These are phyloP conservation scores for Candida albicans DNA, from an alignment of 1,139 yeast genomes.

Conservation along the genomic window DNA sequence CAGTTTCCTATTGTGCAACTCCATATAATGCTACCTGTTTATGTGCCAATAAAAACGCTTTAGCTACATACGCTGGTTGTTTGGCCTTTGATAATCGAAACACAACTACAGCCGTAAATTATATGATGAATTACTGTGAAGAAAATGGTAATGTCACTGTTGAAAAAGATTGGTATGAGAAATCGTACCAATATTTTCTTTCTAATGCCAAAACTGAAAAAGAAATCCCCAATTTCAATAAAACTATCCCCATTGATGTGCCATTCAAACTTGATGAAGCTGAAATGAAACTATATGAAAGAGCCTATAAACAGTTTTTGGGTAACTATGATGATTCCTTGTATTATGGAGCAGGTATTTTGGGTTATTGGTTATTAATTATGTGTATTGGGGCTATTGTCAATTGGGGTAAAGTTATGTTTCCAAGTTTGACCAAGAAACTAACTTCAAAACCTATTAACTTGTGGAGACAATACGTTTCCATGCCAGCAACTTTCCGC, in stretches of 20 bases:
- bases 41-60: conserved; percentile 15
- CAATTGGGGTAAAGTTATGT: conserved; percentile 40
- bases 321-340: conserved; percentile 41
- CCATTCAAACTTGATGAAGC: conserved; percentile 25
- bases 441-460: conserved; percentile 26
- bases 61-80: conserved; percentile 22
- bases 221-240: conserved; percentile 25
- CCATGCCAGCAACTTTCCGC: conserved; percentile 31
- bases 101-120: not conserved
- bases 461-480: conserved; percentile 28
- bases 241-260: conserved; percentile 18
- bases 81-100: conserved; percentile 7
- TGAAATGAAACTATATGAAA: conserved; percentile 15
- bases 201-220: conserved; percentile 18
- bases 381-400: conserved; percentile 38
- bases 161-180: conserved; percentile 18
- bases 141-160: conserved; percentile 13
- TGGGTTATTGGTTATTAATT: conserved; percentile 52
- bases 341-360: conserved; percentile 47
- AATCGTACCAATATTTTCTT: conserved; percentile 19
- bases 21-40: conserved; percentile 9
- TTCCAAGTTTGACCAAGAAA: conserved; percentile 25
- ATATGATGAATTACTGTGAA: conserved; percentile 5
- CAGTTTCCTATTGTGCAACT: conserved; percentile 17
- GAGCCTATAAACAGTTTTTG: conserved; percentile 28